These are phyloP conservation scores for Uncinocarpus reesii DNA, from an alignment of 2,329 filamentous ascomycete species.

Conservation along the genomic window DNA sequence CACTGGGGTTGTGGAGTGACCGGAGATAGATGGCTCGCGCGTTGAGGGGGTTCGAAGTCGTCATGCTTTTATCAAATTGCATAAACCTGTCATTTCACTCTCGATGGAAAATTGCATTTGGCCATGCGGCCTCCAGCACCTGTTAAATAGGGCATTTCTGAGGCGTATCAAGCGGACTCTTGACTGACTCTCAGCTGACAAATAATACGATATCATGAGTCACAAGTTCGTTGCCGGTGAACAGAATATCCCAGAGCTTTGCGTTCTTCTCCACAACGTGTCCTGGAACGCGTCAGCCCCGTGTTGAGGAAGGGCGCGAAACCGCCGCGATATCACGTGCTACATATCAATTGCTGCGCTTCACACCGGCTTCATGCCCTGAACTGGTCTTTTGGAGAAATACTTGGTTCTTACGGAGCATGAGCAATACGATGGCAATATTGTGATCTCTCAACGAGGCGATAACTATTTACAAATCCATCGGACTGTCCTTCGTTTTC, in stretches of 20 bases:
- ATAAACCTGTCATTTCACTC: not conserved
- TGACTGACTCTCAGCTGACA: not conserved
- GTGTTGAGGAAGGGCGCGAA: not conserved
- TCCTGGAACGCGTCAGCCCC: not conserved
- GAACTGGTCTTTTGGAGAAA: too few relatives aligned
- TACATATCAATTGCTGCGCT: too few relatives aligned
- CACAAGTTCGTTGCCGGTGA: not conserved
- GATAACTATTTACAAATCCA: too few relatives aligned
- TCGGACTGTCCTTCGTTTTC: too few relatives aligned
- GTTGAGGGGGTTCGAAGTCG: slow-evolving; percentile 1
- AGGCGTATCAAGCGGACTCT: not conserved
- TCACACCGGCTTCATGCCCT: too few relatives aligned
- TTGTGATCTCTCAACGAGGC: too few relatives aligned
- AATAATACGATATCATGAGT: not conserved
- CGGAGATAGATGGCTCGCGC: slow-evolving; percentile 25
- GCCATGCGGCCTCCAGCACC: not conserved
- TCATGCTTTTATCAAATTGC: not conserved
- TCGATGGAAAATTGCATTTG: not conserved
- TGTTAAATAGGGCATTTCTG: not conserved
- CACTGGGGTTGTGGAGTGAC: slow-evolving; percentile 41
- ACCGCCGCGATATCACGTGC: not conserved
- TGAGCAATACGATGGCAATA: too few relatives aligned
- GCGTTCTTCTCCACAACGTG: not conserved
- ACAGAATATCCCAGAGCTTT: too few relatives aligned
- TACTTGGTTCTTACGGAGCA: too few relatives aligned